Percentiles rank a stretch among this genome's conserved stretches.
These are phyloP conservation scores for Moesziomyces aphidis DNA, from an alignment of 1,284 basidiomycete species.

Conservation along the genomic window DNA sequence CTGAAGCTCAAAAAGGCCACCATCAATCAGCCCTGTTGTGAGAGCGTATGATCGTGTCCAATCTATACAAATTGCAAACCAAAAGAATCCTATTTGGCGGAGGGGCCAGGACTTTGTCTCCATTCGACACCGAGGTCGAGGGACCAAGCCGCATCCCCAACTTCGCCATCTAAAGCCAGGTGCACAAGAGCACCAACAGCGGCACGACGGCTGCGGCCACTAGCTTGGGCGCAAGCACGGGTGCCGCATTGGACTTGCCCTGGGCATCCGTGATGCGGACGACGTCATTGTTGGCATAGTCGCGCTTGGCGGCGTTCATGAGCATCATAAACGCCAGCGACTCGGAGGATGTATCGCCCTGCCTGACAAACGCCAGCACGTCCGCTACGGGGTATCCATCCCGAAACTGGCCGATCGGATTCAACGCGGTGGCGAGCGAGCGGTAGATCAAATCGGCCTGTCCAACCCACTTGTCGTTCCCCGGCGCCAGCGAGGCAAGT, in stretches of 20 bases:
- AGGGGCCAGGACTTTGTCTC: too few species aligned
- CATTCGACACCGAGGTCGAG: too few species aligned
- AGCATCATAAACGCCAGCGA: conserved; percentile 59
- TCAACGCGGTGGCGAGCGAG: conserved; percentile 44
- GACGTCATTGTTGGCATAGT: conserved; percentile 47
- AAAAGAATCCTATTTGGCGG: too few species aligned
- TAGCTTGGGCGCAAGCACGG: too few species aligned
- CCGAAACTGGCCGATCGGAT: conserved; percentile 43
- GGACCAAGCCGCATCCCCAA: too few species aligned
- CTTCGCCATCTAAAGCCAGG: too few species aligned
- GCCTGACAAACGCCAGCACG: conserved; percentile 50
- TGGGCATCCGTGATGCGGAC: conserved; percentile 17
- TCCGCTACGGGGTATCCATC: conserved; percentile 55
- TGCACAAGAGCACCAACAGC: too few species aligned
- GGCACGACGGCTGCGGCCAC: too few species aligned
- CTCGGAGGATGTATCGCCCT: conserved; percentile 56
- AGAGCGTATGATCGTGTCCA: too few species aligned
- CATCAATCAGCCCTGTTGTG: too few species aligned
- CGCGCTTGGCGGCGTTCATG: conserved; percentile 58
- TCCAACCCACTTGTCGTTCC: conserved; percentile 26
- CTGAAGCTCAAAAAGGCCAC: too few species aligned
- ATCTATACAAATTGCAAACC: too few species aligned
- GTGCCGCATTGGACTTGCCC: not conserved
- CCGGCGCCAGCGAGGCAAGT: conserved; percentile 53
- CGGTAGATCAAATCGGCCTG: conserved; percentile 55